Base-by-base conservation (phyloP, 2,329 filamentous ascomycete species). In the Escovopsis sp. region DNA sequence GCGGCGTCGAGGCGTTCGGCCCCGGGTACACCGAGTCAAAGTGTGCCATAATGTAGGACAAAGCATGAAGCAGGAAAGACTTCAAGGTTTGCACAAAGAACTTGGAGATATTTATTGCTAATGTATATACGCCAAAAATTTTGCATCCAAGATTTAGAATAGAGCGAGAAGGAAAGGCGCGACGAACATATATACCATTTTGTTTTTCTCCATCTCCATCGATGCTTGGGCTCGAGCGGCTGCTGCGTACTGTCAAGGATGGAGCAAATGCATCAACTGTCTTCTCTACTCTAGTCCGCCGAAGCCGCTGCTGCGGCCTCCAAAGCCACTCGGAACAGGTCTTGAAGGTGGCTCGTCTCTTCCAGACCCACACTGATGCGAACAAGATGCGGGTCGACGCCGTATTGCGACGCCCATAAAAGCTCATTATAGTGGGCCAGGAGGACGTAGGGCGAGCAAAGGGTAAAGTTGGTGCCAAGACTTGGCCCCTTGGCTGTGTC, bases 381-480 rank as follows among this genome's bases (percentile, higher is more conserved):
- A 38, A 96, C 72, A 43, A 98, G 62, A 57, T 85, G 75, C 2
- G 76, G 75, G 42, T 91, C 81, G 3, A 95, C 84, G 0, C 88
- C 86, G 57, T 81, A 89, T 45, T 79, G 68, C 24, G 73, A 76
- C 35, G 84, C 85, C 91, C 91, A 98, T n/a, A 88, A 80, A 35
- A 96, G 61, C 66, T 98, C 91, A 37, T 74, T 70, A 54, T 91
- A 98, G 60, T 98, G 91, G 5, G 91, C 91, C 29, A 98, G 63
- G 30, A 98, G 67, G 16, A 91, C 86, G 58, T 94, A 98, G 0
- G 91, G 91, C 39, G 81, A 94, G 43, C 81, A 81, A 32, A 98
- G 67, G 0, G 91, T 96, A 58, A 98, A 98, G 60, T 98, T 98
- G 1, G 91, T 96, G 2, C 91, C 91, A 39, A 98, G 67, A 60